Evolutionary conservation across 331 rosid species (phyloP), one percentile per base, ranked within the genome.

Genomic region (Stylosanthes scabra): DNA sequence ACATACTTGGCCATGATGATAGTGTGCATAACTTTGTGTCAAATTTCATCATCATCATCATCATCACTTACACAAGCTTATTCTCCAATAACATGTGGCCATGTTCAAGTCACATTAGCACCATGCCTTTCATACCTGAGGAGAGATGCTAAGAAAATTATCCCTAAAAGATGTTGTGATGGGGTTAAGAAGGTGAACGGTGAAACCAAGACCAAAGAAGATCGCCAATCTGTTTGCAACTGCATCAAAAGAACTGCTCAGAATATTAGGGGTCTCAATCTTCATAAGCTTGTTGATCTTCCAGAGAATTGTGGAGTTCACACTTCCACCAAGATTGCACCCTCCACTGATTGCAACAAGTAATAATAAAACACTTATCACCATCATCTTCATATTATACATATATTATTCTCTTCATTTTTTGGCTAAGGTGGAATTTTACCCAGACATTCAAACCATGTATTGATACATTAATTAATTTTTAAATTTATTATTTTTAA

Each of bases 221-320:
- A 74, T 42, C 78, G 78, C 28, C 65, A 54, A 64, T 63, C 47
- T 2, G 47, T 39, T 14, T 74, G 78, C 46, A 42, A 8, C 7
- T 74, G 78, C 50, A 45, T 74, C 47, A 42, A 41, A 20, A 11
- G 12, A n/a, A 11, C 37, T 0, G 46, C 47, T 65, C 5, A 11
- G 34, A 55, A 6, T 31, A 2, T 55, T 20, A 2, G 2, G 9
- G 60, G 34, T 10, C 58, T 74, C 20, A 74, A 74, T 8, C 9
- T 9, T n/a, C n/a, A 65, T 5, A 44, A 9, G 16, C 37, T 74
- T 54, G 72, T 37, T 7, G n/a, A 9, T 10, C 72, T 74, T 15
- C 78, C 78, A 6, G n/a, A 0, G 3, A 42, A 64, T 7, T 74
- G 78, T 40, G 78, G 78, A 13, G 66, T 74, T 64, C n/a, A 74